Evolutionary conservation across 257 asterid genomes (phyloP), one percentile per base, ranked within the genome.

Genomic region (Rhazya stricta): DNA sequence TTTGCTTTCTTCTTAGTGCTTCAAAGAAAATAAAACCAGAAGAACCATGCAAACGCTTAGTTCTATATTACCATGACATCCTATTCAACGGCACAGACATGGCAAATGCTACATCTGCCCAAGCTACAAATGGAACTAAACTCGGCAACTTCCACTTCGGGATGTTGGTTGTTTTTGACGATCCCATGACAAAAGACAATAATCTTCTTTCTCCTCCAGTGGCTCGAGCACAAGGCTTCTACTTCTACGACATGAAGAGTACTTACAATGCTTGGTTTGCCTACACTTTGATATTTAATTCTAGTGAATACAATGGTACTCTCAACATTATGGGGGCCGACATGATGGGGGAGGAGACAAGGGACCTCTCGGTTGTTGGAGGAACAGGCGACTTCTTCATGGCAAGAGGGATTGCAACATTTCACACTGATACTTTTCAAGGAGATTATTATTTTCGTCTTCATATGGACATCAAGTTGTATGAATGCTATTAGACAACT

Each of bases 341-440:
- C 51, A 86, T 86, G 18, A 51, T 86, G 21, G 58, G 42, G 5
- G 80, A 86, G 74, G 76, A 83, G 37, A 86, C 88, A 0, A 79
- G 93, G 41, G 96, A 90, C 32, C 79, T 88, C 8, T 85, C 86
- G 4, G 86, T 90, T 0, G 93, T 86, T 0, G 96, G 91, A 30
- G 92, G 96, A 34, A 89, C 96, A 0, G 96, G 90, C 0, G 90
- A 89, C 32, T 89, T 89, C 76, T 88, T 89, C 84, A 89, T 89
- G 96, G 80, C 91, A 3, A 83, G 91, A 71, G 92, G 92, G 37
- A 74, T 88, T 51, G 88, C 77, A 5, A 89, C 92, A 1, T 76
- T 86, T 37, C 37, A 48, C 25, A 89, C 96, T 0, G 89, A 88
- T 72, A 84, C 67, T 0, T 45, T 29, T 37, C 82, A 88, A 62